phyloP scores from a whole-genome alignment of 345 rosid species.

The Linum tenue region DNA sequence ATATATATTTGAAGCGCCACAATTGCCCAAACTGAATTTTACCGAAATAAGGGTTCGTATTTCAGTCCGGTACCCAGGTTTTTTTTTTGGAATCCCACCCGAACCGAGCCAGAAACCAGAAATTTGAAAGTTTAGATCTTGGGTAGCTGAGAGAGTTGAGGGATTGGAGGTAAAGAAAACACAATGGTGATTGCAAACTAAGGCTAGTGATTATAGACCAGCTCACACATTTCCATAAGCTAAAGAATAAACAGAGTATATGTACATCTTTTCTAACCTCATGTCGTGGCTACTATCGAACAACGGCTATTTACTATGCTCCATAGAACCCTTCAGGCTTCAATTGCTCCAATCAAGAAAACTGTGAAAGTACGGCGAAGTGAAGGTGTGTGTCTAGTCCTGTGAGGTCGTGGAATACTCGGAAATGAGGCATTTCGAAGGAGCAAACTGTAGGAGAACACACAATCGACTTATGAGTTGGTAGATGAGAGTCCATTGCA shows the following conservation, averaged over 20 bases:
- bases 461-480: constrained; percentile 85
- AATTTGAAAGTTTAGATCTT: neutral
- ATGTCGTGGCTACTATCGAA: neutral
- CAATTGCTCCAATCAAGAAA: too few species aligned
- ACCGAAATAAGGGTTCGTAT: too few species aligned
- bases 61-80: too few species aligned
- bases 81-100: too few species aligned
- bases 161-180: neutral
- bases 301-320: neutral
- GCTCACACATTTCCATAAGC: neutral
- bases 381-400: constrained; percentile 29
- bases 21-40: too few species aligned
- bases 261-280: neutral
- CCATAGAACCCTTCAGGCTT: neutral
- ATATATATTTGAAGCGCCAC: too few species aligned
- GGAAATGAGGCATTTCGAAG: constrained; percentile 80
- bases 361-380: too few species aligned
- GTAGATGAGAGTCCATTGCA: constrained; percentile 90
- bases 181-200: neutral
- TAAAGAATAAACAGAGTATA: neutral
- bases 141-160: too few species aligned
- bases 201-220: neutral
- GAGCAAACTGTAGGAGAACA: constrained; percentile 81
- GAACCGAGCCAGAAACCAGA: neutral
- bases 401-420: constrained; percentile 92